These are phyloP conservation scores for Capsella rubella DNA, from an alignment of 441 rosid genomes.

Conservation along the genomic window DNA sequence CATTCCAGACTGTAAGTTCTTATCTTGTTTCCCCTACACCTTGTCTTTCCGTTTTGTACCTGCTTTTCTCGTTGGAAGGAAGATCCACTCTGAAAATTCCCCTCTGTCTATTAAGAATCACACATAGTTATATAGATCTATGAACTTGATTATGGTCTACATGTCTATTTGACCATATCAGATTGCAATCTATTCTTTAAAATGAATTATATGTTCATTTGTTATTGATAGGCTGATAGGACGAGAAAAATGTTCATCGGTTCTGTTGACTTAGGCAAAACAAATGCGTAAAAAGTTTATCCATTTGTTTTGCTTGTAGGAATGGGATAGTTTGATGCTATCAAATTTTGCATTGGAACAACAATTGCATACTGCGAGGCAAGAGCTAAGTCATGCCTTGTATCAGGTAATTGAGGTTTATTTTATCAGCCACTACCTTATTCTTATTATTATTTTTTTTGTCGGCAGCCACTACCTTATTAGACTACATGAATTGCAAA, in stretches of 20 bases:
- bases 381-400: slow-evolving; percentile 96
- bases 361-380: slow-evolving; percentile 96
- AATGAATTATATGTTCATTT: neutral
- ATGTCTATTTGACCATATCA: slow-evolving; percentile 6
- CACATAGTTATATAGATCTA: slow-evolving; percentile 1
- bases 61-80: slow-evolving; percentile 9
- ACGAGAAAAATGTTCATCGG: neutral
- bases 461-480: slow-evolving; percentile 9
- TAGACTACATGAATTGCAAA: slow-evolving; percentile 3
- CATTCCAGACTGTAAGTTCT: slow-evolving; percentile 86
- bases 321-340: slow-evolving; percentile 98
- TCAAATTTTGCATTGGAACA: slow-evolving; percentile 97
- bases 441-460: no score
- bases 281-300: slow-evolving; percentile 20
- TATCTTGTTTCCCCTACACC: neutral
- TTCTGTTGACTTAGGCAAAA: slow-evolving; percentile 4
- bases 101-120: neutral
- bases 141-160: slow-evolving; percentile 7
- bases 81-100: neutral
- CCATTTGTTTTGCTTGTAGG: slow-evolving; percentile 55
- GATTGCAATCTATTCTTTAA: slow-evolving; percentile 13
- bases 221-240: neutral
- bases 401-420: slow-evolving; percentile 73
- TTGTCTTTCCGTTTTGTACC: neutral
- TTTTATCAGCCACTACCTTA: slow-evolving; percentile 3